Base-by-base conservation (phyloP, 1,284 basidiomycete species). In the Cystobasidium sp. region DNA sequence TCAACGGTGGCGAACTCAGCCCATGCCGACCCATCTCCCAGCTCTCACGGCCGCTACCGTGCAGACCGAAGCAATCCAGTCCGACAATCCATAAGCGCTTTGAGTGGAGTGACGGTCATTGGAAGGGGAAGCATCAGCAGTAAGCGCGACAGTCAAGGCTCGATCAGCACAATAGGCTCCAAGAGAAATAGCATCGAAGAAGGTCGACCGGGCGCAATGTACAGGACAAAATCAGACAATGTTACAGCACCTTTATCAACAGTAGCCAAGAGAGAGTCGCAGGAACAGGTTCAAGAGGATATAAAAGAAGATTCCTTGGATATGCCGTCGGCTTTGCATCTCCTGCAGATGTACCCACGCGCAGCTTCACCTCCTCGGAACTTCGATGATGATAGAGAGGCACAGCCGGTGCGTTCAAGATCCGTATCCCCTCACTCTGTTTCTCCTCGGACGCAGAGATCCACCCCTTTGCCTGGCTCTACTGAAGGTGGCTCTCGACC, bases 91-190 rank as follows among this genome's bases (percentile, higher is more conserved):
- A 73, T 73, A 5, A 62, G 56, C 44, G 70, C 70, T 18, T 18
- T 73, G 39, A 73, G 70, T 51, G 70, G 70, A 22, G 70, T 73
- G 20, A 73, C 70, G 16, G 62, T 73, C n/a, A 73, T 73, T 24
- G 70, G 70, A 8, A 65, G 58, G 66, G 70, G 70, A 7, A 52
- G 58, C 55, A 9, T 66, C 20, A 53, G 51, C 64, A 65, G 49
- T 18, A 52, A 52, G 18, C 49, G 70, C 9, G 70, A 73, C 44
- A 65, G 63, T 22, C 59, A 66, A 39, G 70, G 70, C 14, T 73
- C 70, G 16, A 56, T 53, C 2, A 46, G 44, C 22, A 66, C 70
- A n/a, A 65, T 73, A 22, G 66, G 66, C 1, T 68, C 53, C 39
- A 14, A 55, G 5, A 59, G 55, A 10, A 68, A 55, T 16, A 51